These are phyloP conservation scores for Dispira parvispora DNA, from an alignment of 192 early-diverging fungal genomes.

Conservation along the genomic window DNA sequence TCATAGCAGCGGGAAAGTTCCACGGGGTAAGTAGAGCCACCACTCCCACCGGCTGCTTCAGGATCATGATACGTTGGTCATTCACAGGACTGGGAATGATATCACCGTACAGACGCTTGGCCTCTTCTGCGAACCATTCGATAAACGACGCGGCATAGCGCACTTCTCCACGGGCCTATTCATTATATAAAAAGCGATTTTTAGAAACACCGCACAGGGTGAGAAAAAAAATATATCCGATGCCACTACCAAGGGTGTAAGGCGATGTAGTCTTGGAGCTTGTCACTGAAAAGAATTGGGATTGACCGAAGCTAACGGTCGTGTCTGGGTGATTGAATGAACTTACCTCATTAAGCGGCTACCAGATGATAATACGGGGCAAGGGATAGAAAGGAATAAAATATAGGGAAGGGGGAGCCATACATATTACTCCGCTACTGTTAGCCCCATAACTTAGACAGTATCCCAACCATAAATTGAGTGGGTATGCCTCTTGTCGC, in stretches of 20 bases:
- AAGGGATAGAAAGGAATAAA: neutral
- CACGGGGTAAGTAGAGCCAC: conserved; percentile 55
- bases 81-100: conserved; percentile 43
- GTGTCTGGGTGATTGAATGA: neutral
- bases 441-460: neutral
- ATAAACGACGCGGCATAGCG: conserved; percentile 47
- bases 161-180: conserved; percentile 40
- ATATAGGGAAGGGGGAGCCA: neutral
- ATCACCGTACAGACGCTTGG: conserved; percentile 59
- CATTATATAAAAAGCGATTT: conserved; percentile 16
- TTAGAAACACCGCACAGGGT: neutral
- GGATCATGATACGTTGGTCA: conserved; percentile 38
- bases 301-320: neutral
- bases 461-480: conserved; percentile 2
- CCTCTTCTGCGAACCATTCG: conserved; percentile 79
- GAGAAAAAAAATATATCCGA: neutral
- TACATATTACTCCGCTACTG: neutral
- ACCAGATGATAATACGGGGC: neutral
- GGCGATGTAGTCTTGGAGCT: neutral
- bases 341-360: conserved; percentile 9
- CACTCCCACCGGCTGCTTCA: conserved; percentile 67
- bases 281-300: neutral
- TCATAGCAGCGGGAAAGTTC: conserved; percentile 82
- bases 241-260: neutral
- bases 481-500: neutral